A percentile compares a stretch with the other conserved stretches of the same genome.
Conservation (phyloP, 2,329 filamentous ascomycete species). For the Hypoxylon sp. region DNA sequence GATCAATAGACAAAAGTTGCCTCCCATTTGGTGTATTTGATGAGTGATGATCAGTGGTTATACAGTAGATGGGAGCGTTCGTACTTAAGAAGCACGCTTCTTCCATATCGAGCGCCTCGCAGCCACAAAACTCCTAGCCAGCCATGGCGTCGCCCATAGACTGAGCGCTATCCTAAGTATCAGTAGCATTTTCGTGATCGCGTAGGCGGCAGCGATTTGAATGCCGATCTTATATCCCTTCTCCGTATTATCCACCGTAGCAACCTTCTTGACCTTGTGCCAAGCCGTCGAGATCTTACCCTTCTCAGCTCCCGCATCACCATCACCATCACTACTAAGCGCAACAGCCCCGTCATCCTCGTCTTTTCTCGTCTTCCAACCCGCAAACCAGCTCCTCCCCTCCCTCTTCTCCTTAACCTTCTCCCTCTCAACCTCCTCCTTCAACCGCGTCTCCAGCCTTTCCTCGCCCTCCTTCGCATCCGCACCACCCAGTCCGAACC, state of each 20-base stretch:
- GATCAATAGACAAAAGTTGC: conserved; percentile 33
- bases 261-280: conserved; percentile 38
- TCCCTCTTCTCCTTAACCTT: conserved; percentile 46
- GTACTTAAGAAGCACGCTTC: no score
- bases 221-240: conserved; percentile 63
- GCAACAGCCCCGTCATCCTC: conserved; percentile 46
- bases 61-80: no score
- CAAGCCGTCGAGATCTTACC: conserved; percentile 35
- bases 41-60: background rate
- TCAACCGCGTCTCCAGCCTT: conserved; percentile 37
- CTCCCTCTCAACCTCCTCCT: conserved; percentile 40
- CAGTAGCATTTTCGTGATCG: conserved; percentile 85
- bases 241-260: conserved; percentile 43
- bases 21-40: conserved; percentile 9
- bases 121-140: conserved; percentile 72
- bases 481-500: conserved; percentile 70
- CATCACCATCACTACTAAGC: conserved; percentile 50
- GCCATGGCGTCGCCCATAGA: conserved; percentile 92
- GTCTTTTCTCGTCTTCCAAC: conserved; percentile 41
- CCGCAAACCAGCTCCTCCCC: conserved; percentile 45
- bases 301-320: conserved; percentile 28
- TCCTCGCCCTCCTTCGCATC: conserved; percentile 37
- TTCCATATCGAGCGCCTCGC: conserved; percentile 41
- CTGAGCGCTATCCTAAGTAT: conserved; percentile 80
- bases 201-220: conserved; percentile 87